These are phyloP conservation scores for Cornus suecica DNA, from an alignment of 148 eudicot species.

Conservation along the genomic window DNA sequence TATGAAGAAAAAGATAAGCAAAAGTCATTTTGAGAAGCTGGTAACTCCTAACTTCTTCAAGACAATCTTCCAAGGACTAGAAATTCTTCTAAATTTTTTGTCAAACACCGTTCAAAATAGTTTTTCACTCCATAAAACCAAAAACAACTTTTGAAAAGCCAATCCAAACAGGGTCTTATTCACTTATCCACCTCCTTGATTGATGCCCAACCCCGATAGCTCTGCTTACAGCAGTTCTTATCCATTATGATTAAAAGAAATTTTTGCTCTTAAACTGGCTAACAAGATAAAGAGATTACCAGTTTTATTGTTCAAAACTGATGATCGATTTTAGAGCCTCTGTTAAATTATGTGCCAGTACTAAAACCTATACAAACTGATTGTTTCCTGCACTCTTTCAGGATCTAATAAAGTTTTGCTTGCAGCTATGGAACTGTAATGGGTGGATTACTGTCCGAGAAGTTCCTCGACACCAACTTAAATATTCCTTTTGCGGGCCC, in stretches of 20 bases:
- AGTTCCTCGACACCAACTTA: conserved; percentile 87
- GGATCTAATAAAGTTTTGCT: not conserved
- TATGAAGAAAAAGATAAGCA: too few relatives aligned
- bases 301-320: not conserved
- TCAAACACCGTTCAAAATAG: too few relatives aligned
- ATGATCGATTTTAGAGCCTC: not conserved
- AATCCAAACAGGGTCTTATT: too few relatives aligned
- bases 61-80: too few relatives aligned
- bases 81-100: too few relatives aligned
- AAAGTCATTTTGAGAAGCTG: too few relatives aligned
- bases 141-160: too few relatives aligned
- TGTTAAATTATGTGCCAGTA: not conserved
- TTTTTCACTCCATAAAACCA: too few relatives aligned
- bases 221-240: not conserved
- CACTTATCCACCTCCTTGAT: not conserved
- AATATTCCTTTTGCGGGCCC: conserved; percentile 96
- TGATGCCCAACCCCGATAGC: not conserved
- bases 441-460: conserved; percentile 95
- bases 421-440: conserved; percentile 97
- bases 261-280: not conserved
- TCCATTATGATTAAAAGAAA: not conserved
- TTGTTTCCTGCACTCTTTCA: not conserved
- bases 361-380: not conserved
- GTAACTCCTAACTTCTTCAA: too few relatives aligned
- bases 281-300: too few relatives aligned